These are phyloP conservation scores for Tremellales sp. DNA, from an alignment of 1,284 basidiomycete species.

Conservation along the genomic window DNA sequence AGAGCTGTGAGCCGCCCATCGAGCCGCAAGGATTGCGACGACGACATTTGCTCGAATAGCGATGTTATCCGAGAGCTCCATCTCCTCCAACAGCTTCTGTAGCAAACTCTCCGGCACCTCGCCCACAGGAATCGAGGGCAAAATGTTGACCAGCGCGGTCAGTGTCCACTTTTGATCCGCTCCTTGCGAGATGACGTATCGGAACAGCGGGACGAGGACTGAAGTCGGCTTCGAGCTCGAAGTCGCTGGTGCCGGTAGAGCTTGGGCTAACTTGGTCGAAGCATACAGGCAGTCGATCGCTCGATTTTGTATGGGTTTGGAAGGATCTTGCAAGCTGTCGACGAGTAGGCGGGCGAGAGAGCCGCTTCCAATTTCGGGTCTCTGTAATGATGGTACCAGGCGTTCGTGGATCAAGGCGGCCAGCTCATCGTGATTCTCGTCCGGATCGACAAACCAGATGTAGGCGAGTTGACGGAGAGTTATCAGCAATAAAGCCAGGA, in stretches of 20 bases:
- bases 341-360: conserved; percentile 14
- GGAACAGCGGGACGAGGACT: conserved; percentile 29
- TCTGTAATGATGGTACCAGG: conserved; percentile 19
- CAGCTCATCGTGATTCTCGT: too few species aligned
- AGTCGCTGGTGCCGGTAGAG: conserved; percentile 5
- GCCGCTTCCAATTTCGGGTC: conserved; percentile 19
- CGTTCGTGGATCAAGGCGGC: conserved; percentile 8
- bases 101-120: conserved; percentile 17
- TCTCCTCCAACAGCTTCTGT: conserved; percentile 17
- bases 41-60: conserved; percentile 24
- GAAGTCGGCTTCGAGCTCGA: conserved; percentile 3
- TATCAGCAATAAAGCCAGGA: too few species aligned
- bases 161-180: conserved; percentile 17
- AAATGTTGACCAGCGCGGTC: conserved; percentile 16
- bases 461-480: too few species aligned
- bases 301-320: conserved; percentile 23
- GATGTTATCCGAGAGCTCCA: conserved; percentile 20
- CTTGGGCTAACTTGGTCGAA: conserved; percentile 12
- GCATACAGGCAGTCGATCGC: conserved; percentile 24
- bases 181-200: conserved; percentile 6
- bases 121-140: conserved; percentile 18
- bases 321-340: conserved; percentile 17
- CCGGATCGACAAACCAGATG: too few species aligned
- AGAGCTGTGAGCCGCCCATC: neutral
- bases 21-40: conserved; percentile 15